Percentiles rank a stretch among this genome's conserved stretches.
These are phyloP conservation scores for Amanita exitialis DNA, from an alignment of 768 basidiomycete genomes.

Conservation along the genomic window DNA sequence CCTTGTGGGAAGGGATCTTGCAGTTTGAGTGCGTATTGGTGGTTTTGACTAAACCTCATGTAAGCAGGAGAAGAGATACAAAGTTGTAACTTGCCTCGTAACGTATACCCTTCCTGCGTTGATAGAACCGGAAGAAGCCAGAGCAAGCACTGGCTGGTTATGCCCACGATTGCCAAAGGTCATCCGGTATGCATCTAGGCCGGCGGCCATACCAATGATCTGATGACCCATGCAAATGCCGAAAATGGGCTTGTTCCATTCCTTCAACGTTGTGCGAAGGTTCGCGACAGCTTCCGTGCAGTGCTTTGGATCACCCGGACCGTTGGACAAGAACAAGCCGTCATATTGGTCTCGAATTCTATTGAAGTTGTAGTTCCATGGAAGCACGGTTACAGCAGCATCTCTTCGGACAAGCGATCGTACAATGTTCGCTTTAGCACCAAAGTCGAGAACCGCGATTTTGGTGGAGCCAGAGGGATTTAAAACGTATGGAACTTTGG, in stretches of 20 bases:
- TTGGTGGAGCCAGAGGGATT: slow-evolving; percentile 83
- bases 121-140: slow-evolving; percentile 90
- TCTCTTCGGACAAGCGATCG: slow-evolving; percentile 87
- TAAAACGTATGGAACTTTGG: slow-evolving; percentile 71
- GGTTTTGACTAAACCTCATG: slow-evolving; percentile 64
- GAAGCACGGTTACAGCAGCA: slow-evolving; percentile 89
- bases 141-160: slow-evolving; percentile 95
- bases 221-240: slow-evolving; percentile 99
- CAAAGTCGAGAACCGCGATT: slow-evolving; percentile 95
- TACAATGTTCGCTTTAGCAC: slow-evolving; percentile 94
- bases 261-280: slow-evolving; percentile 70
- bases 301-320: slow-evolving; percentile 88
- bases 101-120: slow-evolving; percentile 96
- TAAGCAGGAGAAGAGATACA: slow-evolving; percentile 1
- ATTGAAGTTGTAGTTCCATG: slow-evolving; percentile 98
- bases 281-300: slow-evolving; percentile 80
- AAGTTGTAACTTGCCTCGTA: slow-evolving; percentile 51
- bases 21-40: slow-evolving; percentile 93
- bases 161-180: slow-evolving; percentile 99
- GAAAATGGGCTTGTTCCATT: slow-evolving; percentile 92
- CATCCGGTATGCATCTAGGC: slow-evolving; percentile 96
- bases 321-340: slow-evolving; percentile 93
- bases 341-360: slow-evolving; percentile 82
- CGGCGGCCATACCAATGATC: slow-evolving; percentile 95
- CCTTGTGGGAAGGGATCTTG: slow-evolving; percentile 93